Base-by-base conservation (phyloP, 2,329 filamentous ascomycete species). In the Tricladium varicosporioides region DNA sequence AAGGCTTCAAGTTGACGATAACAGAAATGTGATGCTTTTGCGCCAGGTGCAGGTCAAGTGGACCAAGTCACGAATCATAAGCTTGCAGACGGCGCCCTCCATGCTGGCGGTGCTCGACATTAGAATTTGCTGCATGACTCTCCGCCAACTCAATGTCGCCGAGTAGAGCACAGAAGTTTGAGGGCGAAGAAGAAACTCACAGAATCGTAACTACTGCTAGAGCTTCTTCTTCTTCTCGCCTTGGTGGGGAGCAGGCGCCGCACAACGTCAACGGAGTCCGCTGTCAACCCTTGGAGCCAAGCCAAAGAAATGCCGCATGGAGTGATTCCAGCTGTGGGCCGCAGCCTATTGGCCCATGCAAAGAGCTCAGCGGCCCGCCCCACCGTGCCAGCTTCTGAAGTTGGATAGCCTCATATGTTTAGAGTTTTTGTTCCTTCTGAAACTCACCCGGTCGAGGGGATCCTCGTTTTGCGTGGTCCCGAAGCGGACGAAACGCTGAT, bases 21-120 rank as follows among this genome's bases (percentile, higher is more conserved):
- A 22, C 48, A 44, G 49, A 45, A 45, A 51, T 36, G 60, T 63
- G 63, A 65, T 62, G 51, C 58, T 54, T 48, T 54, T 42, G 31
- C 19, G 54, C 32, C 51, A 53, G 22, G 51, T 63, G 63, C 63
- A 63, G 59, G 47, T 49, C 54, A 46, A 53, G 51, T 57, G 57
- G 58, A 36, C 43, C 47, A 42, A 47, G 32, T 60, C 57, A 54
- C 57, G 58, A 62, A 58, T 60, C 59, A 61, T 33, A 47, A 32
- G 48, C 5, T 45, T 40, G 42, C 15, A 46, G 45, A 46, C 45
- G 47, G 48, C 36, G 46, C 49, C 40, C 32, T 53, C 54, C 31
- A 50, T 46, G 54, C 47, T 45, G 16, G 43, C 36, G 49, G n/a
- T 32, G 53, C 52, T 49, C 9, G 50, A 50, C 19, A 36, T 50